Evolutionary conservation across 208 protist species (phyloP).

Genomic region (Tritrichomonas musculus): DNA sequence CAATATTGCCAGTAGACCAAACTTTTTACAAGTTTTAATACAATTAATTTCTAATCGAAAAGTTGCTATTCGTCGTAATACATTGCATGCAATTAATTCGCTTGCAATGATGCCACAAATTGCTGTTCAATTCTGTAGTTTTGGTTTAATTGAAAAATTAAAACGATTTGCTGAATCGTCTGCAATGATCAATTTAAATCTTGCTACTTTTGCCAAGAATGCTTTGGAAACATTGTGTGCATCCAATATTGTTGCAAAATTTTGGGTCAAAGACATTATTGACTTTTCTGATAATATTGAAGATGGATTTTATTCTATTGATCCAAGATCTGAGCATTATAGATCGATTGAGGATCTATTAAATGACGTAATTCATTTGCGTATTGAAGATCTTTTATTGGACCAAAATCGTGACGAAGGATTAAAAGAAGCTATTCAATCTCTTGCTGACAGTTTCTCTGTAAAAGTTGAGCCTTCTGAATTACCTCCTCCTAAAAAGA

Average conservation of each 20-base stretch:
- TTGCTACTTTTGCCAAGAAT: not conserved
- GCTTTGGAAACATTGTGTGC: not conserved
- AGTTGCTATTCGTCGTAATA: not conserved
- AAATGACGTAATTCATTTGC: not conserved
- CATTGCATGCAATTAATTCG: slow-evolving; percentile 5
- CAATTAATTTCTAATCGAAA: slow-evolving; percentile 14
- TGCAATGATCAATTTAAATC: slow-evolving; percentile 11
- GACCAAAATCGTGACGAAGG: not conserved
- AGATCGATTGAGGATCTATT: not conserved
- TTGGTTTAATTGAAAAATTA: not conserved
- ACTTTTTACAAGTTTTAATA: slow-evolving; percentile 19
- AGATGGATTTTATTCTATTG: slow-evolving; percentile 25
- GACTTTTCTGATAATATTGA: not conserved
- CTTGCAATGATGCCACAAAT: not conserved
- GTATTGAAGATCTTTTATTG: not conserved
- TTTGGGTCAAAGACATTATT: not conserved
- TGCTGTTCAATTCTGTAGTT: not conserved
- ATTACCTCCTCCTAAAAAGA: not conserved
- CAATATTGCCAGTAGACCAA: not conserved
- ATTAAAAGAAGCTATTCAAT: not conserved
- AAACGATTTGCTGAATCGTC: not conserved
- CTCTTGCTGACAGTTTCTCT: not conserved
- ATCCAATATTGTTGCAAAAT: not conserved
- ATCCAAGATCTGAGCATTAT: slow-evolving; percentile 5
- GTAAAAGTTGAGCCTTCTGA: slow-evolving; percentile 5